Evolutionary conservation across 371 early-diverging fungal genomes (phyloP).

Genomic region (Mortierella sp.): DNA sequence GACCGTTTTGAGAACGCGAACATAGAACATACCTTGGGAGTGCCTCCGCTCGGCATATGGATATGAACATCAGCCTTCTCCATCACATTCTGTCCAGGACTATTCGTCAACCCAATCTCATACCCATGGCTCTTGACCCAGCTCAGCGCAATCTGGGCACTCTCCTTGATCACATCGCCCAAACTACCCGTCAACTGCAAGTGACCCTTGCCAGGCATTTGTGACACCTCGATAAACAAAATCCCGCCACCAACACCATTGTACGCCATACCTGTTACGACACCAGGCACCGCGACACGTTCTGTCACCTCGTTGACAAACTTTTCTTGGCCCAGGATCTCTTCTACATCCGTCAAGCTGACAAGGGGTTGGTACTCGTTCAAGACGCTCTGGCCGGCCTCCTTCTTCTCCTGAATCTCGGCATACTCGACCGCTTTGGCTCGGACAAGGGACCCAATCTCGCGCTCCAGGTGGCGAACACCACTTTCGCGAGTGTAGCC

Average conservation of each 20-base stretch:
- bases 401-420: conserved; percentile 55
- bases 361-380: conserved; percentile 56
- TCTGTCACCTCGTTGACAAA: conserved; percentile 78
- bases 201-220: conserved; percentile 81
- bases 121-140: conserved; percentile 86
- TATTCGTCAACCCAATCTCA: conserved; percentile 66
- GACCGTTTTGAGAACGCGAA: background rate
- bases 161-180: conserved; percentile 92
- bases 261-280: conserved; percentile 89
- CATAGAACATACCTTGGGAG: conserved; percentile 66
- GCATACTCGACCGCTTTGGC: conserved; percentile 80
- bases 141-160: conserved; percentile 83
- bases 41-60: conserved; percentile 88
- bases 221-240: conserved; percentile 83
- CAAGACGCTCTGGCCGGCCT: background rate
- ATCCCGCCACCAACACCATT: conserved; percentile 86
- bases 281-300: conserved; percentile 73
- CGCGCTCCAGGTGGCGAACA: conserved; percentile 83
- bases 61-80: conserved; percentile 80
- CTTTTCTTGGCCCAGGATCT: conserved; percentile 76
- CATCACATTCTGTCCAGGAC: conserved; percentile 52
- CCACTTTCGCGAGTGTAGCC: conserved; percentile 92
- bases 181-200: conserved; percentile 85
- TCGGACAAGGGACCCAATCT: conserved; percentile 83
- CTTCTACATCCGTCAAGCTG: conserved; percentile 63